A percentile compares a stretch with the other conserved stretches of the same genome.
Conservation (phyloP, 257 asterid species). For the Osmanthus fragrans region DNA sequence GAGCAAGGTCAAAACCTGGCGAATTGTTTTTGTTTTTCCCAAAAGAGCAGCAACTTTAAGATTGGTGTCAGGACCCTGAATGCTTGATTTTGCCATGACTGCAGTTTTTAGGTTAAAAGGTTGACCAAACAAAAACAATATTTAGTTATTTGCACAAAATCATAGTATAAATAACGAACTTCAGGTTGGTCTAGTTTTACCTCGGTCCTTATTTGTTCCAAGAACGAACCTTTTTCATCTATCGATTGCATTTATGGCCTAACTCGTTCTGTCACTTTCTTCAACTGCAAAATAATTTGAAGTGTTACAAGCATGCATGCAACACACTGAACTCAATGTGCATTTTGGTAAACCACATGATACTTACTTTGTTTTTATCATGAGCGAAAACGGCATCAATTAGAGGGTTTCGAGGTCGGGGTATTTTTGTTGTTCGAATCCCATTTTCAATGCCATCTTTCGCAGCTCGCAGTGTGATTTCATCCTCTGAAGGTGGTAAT, state of each 20-base stretch:
- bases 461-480: conserved; percentile 35
- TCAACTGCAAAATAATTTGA: conserved; percentile 57
- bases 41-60: conserved; percentile 53
- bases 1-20: conserved; percentile 42
- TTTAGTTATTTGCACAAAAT: conserved; percentile 33
- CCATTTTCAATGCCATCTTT: conserved; percentile 48
- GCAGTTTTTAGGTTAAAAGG: conserved; percentile 87
- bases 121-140: conserved; percentile 38
- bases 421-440: conserved; percentile 44
- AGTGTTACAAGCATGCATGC: conserved; percentile 26
- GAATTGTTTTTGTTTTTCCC: conserved; percentile 53
- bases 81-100: conserved; percentile 55
- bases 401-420: conserved; percentile 65
- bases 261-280: conserved; percentile 66
- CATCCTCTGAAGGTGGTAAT: conserved; percentile 35
- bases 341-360: background rate
- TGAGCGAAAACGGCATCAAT: conserved; percentile 66
- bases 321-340: conserved; percentile 10
- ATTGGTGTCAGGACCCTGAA: conserved; percentile 72
- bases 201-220: conserved; percentile 85
- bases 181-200: conserved; percentile 35
- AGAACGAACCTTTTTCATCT: conserved; percentile 69
- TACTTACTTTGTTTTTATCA: conserved; percentile 80
- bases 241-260: conserved; percentile 48
- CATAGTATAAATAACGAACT: background rate